These are phyloP conservation scores for Coniella vitis DNA, from an alignment of 2,329 filamentous ascomycete genomes.

Conservation along the genomic window DNA sequence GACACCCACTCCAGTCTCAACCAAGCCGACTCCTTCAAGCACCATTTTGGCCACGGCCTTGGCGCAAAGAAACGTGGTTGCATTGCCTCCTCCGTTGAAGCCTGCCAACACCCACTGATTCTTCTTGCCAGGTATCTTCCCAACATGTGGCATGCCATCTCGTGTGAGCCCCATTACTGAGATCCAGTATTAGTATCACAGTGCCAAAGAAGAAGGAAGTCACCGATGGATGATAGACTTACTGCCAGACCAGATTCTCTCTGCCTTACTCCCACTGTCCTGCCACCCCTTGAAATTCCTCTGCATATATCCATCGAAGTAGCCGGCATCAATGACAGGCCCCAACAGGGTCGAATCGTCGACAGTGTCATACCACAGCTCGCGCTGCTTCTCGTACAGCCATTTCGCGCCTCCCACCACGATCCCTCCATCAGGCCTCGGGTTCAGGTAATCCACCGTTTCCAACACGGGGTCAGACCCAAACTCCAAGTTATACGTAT, in stretches of 20 bases:
- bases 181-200: neutral
- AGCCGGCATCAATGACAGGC: constrained; percentile 12
- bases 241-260: constrained; percentile 22
- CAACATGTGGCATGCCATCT: constrained; percentile 11
- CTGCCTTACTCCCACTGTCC: constrained; percentile 16
- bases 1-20: constrained; percentile 6
- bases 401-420: constrained; percentile 15
- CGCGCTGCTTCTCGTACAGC: constrained; percentile 5
- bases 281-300: constrained; percentile 19
- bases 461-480: constrained; percentile 2
- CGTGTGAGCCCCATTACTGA: constrained; percentile 11
- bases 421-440: constrained; percentile 14
- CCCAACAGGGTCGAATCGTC: constrained; percentile 21
- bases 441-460: constrained; percentile 14
- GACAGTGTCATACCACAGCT: constrained; percentile 13
- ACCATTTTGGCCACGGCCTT: constrained; percentile 12
- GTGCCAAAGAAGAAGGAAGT: no score
- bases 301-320: constrained; percentile 25
- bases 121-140: constrained; percentile 7
- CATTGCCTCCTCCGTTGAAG: constrained; percentile 15
- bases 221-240: neutral
- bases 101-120: constrained; percentile 12
- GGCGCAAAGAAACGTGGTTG: constrained; percentile 8
- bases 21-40: neutral
- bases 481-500: constrained; percentile 16